Base-by-base conservation (phyloP, 2,329 filamentous ascomycete species). In the Fusarium praegraminearum region DNA sequence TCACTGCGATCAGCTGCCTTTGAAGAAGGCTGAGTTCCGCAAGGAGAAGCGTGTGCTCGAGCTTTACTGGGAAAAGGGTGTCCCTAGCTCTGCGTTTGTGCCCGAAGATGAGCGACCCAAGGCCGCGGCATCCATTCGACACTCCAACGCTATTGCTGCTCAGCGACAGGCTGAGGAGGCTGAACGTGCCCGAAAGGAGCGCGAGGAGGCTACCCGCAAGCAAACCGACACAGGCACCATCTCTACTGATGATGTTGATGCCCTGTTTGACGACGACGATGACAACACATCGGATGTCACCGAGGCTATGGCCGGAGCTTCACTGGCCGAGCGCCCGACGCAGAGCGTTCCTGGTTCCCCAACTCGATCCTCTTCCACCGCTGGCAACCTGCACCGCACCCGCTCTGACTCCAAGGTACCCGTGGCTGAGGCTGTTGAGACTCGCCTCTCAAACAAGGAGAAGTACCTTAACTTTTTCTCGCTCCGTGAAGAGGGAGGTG, bases 11-110 rank as follows among this genome's bases (percentile, higher is more conserved):
- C 96, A 99, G 84, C 86, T 99, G 78, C 96, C 96, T 32, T 84
- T 99, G 73, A 95, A 98, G 88, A 99, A 99, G 86, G 96, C 96
- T n/a, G 96, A 99, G 79, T 99, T 96, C 82, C 90, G 97, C 81
- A 98, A 98, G 86, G 94, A 97, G 78, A 93, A 94, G 83, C 90
- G 96, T 58, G 89, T 98, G 32, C 86, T 99, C 47, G 96, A 99
- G 82, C 87, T 99, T 18, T 99, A 98, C 86, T 99, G 96, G 96
- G 96, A 99, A 89, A 99, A 98, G 88, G 96, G 96, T 47, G 94
- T 98, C 10, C 93, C 95, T 30, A 98, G 94, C 68, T 98, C 95
- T 44, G 93, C 94, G 4, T 99, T 97, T 75, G 91, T 99, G 54
- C 96, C 96, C 4, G 96, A 99, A 78, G 96, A 99, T 78, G 96